Percentiles rank a stretch among this genome's conserved stretches.
These are phyloP conservation scores for Wickerhamomyces queroliae DNA, from an alignment of 805 yeast species.

Conservation along the genomic window DNA sequence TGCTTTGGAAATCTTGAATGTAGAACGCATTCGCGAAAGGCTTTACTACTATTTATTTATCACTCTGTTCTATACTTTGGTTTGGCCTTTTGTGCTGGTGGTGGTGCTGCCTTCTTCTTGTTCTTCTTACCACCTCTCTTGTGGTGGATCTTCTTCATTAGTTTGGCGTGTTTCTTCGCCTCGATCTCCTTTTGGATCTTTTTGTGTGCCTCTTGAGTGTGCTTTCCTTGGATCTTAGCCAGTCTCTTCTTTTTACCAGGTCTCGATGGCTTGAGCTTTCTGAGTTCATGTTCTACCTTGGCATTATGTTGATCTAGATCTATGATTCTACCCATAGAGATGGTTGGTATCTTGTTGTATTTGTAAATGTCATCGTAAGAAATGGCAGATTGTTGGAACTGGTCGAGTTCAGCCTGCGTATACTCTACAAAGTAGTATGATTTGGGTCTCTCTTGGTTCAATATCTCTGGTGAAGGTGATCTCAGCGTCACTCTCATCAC, in stretches of 20 bases:
- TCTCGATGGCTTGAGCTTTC: constrained; percentile 9
- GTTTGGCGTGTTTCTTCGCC: constrained; percentile 10
- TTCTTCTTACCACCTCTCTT: constrained; percentile 21
- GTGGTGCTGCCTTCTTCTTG: constrained; percentile 11
- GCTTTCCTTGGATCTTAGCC: constrained; percentile 7
- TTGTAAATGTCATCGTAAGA: constrained; percentile 13
- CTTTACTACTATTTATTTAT: neutral
- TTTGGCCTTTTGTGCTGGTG: constrained; percentile 1
- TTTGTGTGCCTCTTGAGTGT: constrained; percentile 7
- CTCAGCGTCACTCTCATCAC: constrained; percentile 14
- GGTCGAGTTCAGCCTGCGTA: constrained; percentile 4
- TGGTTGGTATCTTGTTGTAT: constrained; percentile 1
- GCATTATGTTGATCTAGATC: constrained; percentile 12
- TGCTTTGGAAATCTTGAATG: too few species aligned
- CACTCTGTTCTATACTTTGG: constrained; percentile 18
- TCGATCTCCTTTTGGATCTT: constrained; percentile 6
- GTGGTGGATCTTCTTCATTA: constrained; percentile 17
- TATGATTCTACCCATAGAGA: constrained; percentile 9
- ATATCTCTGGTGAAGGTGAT: constrained; percentile 19
- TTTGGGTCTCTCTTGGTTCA: constrained; percentile 17
- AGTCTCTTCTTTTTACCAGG: constrained; percentile 22
- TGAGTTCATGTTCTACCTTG: constrained; percentile 8
- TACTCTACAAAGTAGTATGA: constrained; percentile 15
- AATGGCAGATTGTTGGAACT: constrained; percentile 11
- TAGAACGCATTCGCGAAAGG: too few species aligned